phyloP scores from a whole-genome alignment of 345 rosid genomes.

The Lepidium africanum region DNA sequence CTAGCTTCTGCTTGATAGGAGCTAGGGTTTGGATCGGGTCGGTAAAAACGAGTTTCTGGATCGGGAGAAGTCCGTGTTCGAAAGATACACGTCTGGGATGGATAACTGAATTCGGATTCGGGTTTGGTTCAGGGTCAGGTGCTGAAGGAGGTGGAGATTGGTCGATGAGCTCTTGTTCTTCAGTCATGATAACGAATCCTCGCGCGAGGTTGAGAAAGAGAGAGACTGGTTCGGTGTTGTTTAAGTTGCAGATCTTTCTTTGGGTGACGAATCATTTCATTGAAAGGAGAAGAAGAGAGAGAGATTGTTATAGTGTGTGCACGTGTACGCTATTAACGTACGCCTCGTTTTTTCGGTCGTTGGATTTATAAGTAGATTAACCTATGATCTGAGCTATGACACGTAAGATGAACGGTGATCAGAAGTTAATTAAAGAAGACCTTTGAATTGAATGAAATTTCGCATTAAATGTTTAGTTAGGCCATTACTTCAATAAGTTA shows the following conservation, averaged over 20 bases:
- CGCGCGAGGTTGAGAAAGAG: not conserved
- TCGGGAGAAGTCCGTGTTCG: conserved; percentile 95
- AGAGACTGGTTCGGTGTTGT: conserved; percentile 21
- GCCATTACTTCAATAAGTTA: conserved; percentile 1
- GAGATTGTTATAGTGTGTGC: not conserved
- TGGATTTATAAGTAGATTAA: conserved; percentile 3
- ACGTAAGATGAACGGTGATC: conserved; percentile 8
- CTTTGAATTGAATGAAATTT: not conserved
- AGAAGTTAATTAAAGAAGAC: not conserved
- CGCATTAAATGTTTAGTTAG: conserved; percentile 5
- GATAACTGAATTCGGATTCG: conserved; percentile 44
- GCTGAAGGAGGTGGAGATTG: conserved; percentile 39
- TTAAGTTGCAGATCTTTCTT: conserved; percentile 35
- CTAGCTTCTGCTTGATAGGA: conserved; percentile 59
- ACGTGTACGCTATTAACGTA: conserved; percentile 7
- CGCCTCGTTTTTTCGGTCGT: conserved; percentile 9
- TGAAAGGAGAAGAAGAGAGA: not conserved
- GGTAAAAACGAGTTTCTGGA: conserved; percentile 76
- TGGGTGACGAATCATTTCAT: conserved; percentile 23
- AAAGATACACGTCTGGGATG: conserved; percentile 89
- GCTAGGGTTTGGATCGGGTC: conserved; percentile 78
- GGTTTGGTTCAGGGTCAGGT: conserved; percentile 34
- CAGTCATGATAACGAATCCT: conserved; percentile 45
- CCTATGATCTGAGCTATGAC: not conserved
- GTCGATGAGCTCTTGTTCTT: conserved; percentile 35